phyloP scores from a whole-genome alignment of 345 rosid genomes.

The Eucalyptus regnans region DNA sequence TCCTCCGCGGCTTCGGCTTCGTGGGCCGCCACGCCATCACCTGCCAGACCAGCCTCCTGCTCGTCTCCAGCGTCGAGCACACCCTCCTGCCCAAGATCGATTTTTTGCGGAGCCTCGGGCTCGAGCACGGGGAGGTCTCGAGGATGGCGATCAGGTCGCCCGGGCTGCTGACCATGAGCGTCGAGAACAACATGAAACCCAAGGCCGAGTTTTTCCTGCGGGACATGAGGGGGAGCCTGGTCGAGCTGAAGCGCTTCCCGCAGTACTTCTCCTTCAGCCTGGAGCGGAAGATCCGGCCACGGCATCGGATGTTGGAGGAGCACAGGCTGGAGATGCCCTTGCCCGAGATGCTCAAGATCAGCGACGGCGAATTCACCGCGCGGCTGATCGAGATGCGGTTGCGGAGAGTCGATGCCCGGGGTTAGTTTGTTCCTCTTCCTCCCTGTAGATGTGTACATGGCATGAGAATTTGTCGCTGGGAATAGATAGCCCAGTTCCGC shows the following conservation, averaged over 20 bases:
- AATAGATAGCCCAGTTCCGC: neutral
- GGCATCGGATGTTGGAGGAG: conserved; percentile 52
- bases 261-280: conserved; percentile 85
- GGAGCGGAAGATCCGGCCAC: conserved; percentile 75
- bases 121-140: conserved; percentile 39
- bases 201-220: conserved; percentile 46
- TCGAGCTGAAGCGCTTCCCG: conserved; percentile 65
- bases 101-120: conserved; percentile 35
- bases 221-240: conserved; percentile 56
- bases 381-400: conserved; percentile 52
- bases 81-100: conserved; percentile 52
- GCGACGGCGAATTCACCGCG: conserved; percentile 62
- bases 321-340: conserved; percentile 45
- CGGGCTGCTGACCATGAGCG: conserved; percentile 54
- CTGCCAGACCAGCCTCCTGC: conserved; percentile 40
- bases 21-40: conserved; percentile 24
- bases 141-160: conserved; percentile 75
- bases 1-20: conserved; percentile 50
- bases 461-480: neutral
- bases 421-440: neutral
- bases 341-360: conserved; percentile 66
- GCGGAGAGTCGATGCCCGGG: conserved; percentile 7
- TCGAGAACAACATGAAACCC: conserved; percentile 57
- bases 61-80: conserved; percentile 50
- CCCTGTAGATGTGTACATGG: neutral